These are phyloP conservation scores for Wallacemonas sp. DNA, from an alignment of 208 protist species.

Conservation along the genomic window DNA sequence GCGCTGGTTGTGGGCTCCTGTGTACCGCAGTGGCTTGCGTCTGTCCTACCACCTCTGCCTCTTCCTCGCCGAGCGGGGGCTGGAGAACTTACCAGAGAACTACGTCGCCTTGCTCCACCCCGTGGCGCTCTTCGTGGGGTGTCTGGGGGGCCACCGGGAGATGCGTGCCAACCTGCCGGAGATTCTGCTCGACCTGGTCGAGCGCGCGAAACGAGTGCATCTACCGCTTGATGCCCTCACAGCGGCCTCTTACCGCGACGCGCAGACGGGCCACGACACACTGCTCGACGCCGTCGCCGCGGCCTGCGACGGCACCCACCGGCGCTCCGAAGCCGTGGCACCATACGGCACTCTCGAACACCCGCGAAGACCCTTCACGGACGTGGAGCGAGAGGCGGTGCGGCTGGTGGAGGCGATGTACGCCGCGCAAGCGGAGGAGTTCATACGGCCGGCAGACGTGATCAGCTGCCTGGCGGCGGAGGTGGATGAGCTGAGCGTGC, in stretches of 20 bases:
- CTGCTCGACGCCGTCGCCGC: constrained; percentile 36
- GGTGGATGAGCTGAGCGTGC: constrained; percentile 44
- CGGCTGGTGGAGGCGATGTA: neutral
- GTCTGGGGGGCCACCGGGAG: constrained; percentile 74
- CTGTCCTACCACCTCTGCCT: constrained; percentile 72
- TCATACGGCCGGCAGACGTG: constrained; percentile 15
- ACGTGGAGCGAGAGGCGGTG: neutral
- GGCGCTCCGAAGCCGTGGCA: neutral
- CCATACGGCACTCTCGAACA: neutral
- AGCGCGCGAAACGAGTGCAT: constrained; percentile 69
- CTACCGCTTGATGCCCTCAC: constrained; percentile 39
- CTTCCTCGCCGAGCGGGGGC: constrained; percentile 38
- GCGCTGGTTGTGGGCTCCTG: constrained; percentile 48
- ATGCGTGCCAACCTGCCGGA: constrained; percentile 52
- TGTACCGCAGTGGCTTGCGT: constrained; percentile 63
- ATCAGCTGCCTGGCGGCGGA: constrained; percentile 66
- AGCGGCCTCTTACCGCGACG: constrained; percentile 12
- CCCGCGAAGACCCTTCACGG: neutral
- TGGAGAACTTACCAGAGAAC: constrained; percentile 43
- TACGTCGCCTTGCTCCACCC: constrained; percentile 60
- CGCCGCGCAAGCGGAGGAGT: constrained; percentile 1
- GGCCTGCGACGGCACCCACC: neutral
- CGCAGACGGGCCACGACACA: constrained; percentile 20
- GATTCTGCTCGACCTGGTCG: constrained; percentile 59
- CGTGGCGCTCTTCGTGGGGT: constrained; percentile 59